Base-by-base conservation (phyloP, 495 filamentous ascomycete species). In the Aeminium ludgeri region DNA sequence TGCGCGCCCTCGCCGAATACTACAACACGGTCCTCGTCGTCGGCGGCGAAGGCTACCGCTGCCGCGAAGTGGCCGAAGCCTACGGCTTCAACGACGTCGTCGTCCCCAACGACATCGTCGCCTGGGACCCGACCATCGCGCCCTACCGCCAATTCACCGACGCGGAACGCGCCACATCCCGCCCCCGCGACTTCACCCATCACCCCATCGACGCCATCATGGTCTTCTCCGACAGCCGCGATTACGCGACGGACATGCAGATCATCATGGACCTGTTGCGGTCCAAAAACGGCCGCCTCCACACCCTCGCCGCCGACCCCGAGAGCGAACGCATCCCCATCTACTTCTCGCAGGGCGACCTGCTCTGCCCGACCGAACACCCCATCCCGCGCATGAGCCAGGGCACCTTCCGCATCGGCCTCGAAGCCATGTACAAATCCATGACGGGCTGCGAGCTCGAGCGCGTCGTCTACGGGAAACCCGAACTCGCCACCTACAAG, bases 401-500 rank as follows among this genome's bases (percentile, higher is more conserved):
- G 55, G 79, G 78, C 54, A 65, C 72, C 4, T 85, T 83, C 74
- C 76, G 80, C 46, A 78, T 82, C 53, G 68, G 72, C 15, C 66
- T 85, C 36, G 80, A 84, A 58, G 78, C 79, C 41, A 78, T 82
- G 68, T 84, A 82, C 66, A 80, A 78, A 59, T 68, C 78, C 16
- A 59, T 81, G 35, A 82, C 80, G 0, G 80, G 79, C 36, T 65
- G 68, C 1, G 79, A 83, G 34, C 69, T 85, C 10, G 80, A 84
- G 70, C 80, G 80, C 63, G 73, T 80, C n/a, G 75, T 85, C 41
- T 85, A 84, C 61, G 80, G 80, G 51, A 85, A 85, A 67, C 80
- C 80, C 30, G 80, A 85, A 61, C 59, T 70, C 38, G 80, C 80
- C 17, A 82, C 80, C 18, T 84, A 84, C 70, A 80, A 76, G 56